Conservation (phyloP, 1,284 basidiomycete species). For the Cronartium quercuum region DNA sequence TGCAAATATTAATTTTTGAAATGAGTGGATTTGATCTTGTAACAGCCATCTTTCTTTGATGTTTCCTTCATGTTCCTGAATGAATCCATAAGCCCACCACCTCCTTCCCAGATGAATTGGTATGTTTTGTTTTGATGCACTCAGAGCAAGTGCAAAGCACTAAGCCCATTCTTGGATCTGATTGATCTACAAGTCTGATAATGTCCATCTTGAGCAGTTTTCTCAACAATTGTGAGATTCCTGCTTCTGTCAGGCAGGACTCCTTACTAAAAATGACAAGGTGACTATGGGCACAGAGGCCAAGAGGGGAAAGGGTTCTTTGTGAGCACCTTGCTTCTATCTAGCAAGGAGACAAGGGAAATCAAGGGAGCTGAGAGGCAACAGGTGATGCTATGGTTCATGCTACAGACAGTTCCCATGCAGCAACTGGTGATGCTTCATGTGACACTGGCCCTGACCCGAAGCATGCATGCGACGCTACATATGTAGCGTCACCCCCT, state of each 20-base stretch:
- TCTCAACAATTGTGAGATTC: neutral
- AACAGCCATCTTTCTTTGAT: too few species aligned
- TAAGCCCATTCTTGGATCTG: neutral
- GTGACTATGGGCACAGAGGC: neutral
- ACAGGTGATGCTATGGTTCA: neutral
- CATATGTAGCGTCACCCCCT: too few species aligned
- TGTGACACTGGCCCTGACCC: too few species aligned
- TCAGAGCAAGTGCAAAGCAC: conserved; percentile 1
- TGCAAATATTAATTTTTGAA: conserved; percentile 90
- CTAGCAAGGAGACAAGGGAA: neutral
- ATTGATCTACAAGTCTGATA: neutral
- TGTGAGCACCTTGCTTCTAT: neutral
- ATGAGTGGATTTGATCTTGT: conserved; percentile 94
- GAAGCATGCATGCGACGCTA: too few species aligned
- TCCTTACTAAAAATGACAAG: neutral
- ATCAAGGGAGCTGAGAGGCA: neutral
- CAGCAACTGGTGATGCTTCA: neutral
- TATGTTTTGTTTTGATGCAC: neutral
- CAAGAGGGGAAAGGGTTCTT: too few species aligned
- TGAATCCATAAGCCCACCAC: neutral
- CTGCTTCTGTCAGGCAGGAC: neutral
- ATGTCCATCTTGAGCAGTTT: neutral
- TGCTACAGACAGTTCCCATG: neutral
- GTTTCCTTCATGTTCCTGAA: neutral
- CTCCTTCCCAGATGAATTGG: neutral